phyloP scores from a whole-genome alignment of 2,329 filamentous ascomycete species.

The Penicillium sp. region DNA sequence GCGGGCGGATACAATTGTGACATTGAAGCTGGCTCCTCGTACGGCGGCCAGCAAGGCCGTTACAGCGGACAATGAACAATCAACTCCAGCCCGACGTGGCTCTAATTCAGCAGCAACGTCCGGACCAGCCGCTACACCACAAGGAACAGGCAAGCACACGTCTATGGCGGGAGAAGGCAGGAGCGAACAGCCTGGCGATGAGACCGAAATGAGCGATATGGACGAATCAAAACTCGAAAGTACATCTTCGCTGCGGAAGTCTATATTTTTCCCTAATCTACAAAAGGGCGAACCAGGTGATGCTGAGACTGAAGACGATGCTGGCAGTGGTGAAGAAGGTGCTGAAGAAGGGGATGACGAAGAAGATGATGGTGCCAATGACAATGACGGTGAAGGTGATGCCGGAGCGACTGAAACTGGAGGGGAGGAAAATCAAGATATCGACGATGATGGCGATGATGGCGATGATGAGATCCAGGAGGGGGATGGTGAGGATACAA shows the following conservation, averaged over 20 bases:
- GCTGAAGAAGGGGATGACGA: slow-evolving; percentile 17
- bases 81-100: slow-evolving; percentile 13
- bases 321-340: slow-evolving; percentile 21
- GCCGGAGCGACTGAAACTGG: slow-evolving; percentile 14
- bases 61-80: slow-evolving; percentile 25
- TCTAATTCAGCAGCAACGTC: slow-evolving; percentile 6
- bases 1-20: slow-evolving; percentile 58
- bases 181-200: slow-evolving; percentile 51
- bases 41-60: slow-evolving; percentile 24
- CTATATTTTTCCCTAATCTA: slow-evolving; percentile 26
- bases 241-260: slow-evolving; percentile 23
- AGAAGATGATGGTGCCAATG: slow-evolving; percentile 14
- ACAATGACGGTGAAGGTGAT: slow-evolving; percentile 19
- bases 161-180: neutral
- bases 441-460: slow-evolving; percentile 6
- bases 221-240: slow-evolving; percentile 36
- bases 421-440: slow-evolving; percentile 8
- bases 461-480: slow-evolving; percentile 18
- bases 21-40: slow-evolving; percentile 36
- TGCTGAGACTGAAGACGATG: slow-evolving; percentile 24
- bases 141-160: slow-evolving; percentile 8
- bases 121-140: slow-evolving; percentile 52
- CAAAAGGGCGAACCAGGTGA: slow-evolving; percentile 22
- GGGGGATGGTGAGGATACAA: slow-evolving; percentile 1
- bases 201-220: slow-evolving; percentile 69